A percentile compares a stretch with the other conserved stretches of the same genome.
Conservation (phyloP, 352 stramenopile genomes). For the Paralagenidium karlingii region DNA sequence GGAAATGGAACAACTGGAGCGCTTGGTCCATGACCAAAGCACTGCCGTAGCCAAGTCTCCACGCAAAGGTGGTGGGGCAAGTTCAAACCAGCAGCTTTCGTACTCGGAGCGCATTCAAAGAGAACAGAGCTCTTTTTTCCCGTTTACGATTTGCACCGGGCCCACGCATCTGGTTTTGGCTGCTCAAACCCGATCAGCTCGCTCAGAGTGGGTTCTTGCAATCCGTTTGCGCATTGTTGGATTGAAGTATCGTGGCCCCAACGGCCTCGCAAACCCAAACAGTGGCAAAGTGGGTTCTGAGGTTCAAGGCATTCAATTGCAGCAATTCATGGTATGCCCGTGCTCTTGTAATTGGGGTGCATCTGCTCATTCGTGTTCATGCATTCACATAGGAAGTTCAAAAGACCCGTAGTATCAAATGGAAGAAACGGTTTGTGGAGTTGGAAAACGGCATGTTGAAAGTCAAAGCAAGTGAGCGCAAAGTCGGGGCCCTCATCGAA, state of each 20-base stretch:
- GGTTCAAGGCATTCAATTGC: slow-evolving; percentile 11
- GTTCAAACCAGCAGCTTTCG: too few species aligned
- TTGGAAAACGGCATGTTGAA: slow-evolving; percentile 51
- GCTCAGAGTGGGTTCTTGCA: slow-evolving; percentile 43
- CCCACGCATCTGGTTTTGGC: slow-evolving; percentile 36
- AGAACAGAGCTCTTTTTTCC: slow-evolving; percentile 22
- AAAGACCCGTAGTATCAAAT: slow-evolving; percentile 20
- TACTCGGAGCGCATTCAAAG: too few species aligned
- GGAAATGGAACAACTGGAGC: too few species aligned
- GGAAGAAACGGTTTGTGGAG: slow-evolving; percentile 49
- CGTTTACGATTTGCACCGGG: slow-evolving; percentile 42
- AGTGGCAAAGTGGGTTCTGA: slow-evolving; percentile 1
- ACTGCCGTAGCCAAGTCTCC: too few species aligned
- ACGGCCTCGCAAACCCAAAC: slow-evolving; percentile 2
- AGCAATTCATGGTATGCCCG: slow-evolving; percentile 46
- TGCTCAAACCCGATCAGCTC: slow-evolving; percentile 23
- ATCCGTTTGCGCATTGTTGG: slow-evolving; percentile 54
- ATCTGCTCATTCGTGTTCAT: too few species aligned
- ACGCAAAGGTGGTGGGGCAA: too few species aligned
- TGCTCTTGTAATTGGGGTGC: too few species aligned
- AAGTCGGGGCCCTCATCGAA: slow-evolving; percentile 36
- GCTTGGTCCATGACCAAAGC: too few species aligned
- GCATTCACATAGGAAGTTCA: too few species aligned
- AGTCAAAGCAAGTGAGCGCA: slow-evolving; percentile 45
- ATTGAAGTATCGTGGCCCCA: slow-evolving; percentile 45